Conservation (phyloP, 148 eudicot genomes). For the Cornus kousa region DNA sequence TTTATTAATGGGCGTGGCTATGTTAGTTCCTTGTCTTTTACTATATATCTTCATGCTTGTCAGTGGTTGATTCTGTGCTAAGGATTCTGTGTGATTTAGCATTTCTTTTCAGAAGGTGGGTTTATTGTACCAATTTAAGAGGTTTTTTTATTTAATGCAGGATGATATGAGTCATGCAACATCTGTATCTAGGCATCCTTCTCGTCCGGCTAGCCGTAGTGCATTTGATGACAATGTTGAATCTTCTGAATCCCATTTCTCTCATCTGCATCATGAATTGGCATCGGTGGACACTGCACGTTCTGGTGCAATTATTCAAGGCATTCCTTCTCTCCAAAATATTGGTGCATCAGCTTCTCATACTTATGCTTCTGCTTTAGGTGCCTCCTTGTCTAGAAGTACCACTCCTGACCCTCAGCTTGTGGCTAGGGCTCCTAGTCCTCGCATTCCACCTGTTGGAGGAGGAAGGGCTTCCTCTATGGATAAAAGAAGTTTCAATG, state of each 20-base stretch:
- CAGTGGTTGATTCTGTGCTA: not conserved
- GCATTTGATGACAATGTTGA: conserved; percentile 44
- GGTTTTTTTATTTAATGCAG: conserved; percentile 32
- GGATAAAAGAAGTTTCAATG: conserved; percentile 45
- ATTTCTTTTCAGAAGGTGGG: not conserved
- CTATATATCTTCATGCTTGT: not conserved
- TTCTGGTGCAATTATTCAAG: conserved; percentile 32
- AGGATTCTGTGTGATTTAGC: not conserved
- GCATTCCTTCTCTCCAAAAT: conserved; percentile 33
- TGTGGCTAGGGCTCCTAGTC: conserved; percentile 65
- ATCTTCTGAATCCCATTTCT: conserved; percentile 43
- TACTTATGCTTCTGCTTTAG: conserved; percentile 63
- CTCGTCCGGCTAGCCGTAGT: conserved; percentile 68
- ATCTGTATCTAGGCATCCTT: conserved; percentile 42
- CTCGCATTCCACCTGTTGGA: conserved; percentile 60
- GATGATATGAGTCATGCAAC: conserved; percentile 49
- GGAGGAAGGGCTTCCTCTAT: conserved; percentile 49
- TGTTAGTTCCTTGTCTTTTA: not conserved
- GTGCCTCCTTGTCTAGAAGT: conserved; percentile 64
- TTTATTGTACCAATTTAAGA: not conserved
- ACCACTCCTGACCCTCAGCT: conserved; percentile 71
- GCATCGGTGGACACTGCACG: conserved; percentile 37
- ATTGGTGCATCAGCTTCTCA: conserved; percentile 39
- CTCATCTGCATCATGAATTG: conserved; percentile 44
- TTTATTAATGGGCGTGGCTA: not conserved